Conservation (phyloP, 2,329 filamentous ascomycete species). For the Podosphaera xanthii region DNA sequence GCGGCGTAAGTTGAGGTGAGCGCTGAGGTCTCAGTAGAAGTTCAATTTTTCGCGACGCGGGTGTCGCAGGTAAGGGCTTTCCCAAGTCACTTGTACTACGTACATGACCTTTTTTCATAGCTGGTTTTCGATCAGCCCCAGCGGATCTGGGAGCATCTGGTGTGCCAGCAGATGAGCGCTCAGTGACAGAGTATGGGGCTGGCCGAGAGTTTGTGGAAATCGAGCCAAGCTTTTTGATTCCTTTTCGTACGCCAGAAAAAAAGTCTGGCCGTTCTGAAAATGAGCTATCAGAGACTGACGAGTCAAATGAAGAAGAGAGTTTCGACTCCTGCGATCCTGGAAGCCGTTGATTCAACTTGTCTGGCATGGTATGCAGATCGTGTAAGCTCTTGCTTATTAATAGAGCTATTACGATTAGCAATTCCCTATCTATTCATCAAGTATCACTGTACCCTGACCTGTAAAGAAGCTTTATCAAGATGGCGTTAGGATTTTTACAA, state of each 20-base stretch:
- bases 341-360: constrained; percentile 14
- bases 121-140: constrained; percentile 7
- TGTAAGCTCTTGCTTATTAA: background rate
- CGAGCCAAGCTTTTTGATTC: constrained; percentile 14
- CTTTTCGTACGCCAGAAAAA: constrained; percentile 13
- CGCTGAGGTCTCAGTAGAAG: constrained; percentile 4
- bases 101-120: constrained; percentile 9
- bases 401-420: background rate
- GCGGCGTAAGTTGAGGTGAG: constrained; percentile 12
- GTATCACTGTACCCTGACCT: background rate
- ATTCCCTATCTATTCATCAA: background rate
- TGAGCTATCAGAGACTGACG: constrained; percentile 8
- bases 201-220: constrained; percentile 6
- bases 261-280: constrained; percentile 10
- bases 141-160: background rate
- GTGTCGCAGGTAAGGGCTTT: constrained; percentile 15
- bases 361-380: constrained; percentile 11
- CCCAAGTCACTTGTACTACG: constrained; percentile 12
- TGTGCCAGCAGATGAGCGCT: background rate
- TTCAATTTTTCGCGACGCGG: constrained; percentile 9
- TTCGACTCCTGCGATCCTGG: constrained; percentile 13
- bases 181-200: background rate
- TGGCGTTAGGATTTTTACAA: background rate
- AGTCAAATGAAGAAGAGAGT: constrained; percentile 9
- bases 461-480: background rate